Percentiles rank a stretch among this genome's conserved stretches.
Conservation (phyloP, 257 asterid species). For the Jacaranda copaia region DNA sequence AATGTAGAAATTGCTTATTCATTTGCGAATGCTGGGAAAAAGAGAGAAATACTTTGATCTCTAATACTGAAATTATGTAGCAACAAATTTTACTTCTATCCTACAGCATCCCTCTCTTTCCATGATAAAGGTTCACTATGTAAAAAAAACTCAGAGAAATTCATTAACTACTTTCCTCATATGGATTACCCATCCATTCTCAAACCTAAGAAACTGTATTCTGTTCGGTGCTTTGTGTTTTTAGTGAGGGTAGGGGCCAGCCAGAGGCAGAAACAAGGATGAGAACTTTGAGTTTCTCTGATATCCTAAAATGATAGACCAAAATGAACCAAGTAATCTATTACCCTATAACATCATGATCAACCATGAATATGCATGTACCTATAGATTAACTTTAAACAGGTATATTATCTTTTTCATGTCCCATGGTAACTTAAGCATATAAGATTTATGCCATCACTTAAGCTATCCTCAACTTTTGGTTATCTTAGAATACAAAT, state of each 20-base stretch:
- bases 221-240: background rate
- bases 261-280: background rate
- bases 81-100: background rate
- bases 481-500: background rate
- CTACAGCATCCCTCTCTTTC: background rate
- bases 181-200: background rate
- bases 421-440: background rate
- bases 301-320: background rate
- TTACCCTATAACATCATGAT: background rate
- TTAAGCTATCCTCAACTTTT: background rate
- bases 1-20: background rate
- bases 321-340: background rate
- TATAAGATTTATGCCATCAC: background rate
- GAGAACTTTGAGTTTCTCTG: background rate
- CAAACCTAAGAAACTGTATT: constrained; percentile 9
- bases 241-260: background rate
- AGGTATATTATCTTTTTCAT: background rate
- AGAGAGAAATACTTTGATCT: background rate
- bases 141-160: background rate
- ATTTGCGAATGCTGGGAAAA: background rate
- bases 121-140: background rate
- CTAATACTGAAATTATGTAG: background rate
- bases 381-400: background rate
- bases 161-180: background rate
- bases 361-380: background rate